Percentiles rank a stretch among this genome's conserved stretches.
These are phyloP conservation scores for Globisporangium acanthophoron DNA, from an alignment of 352 stramenopile genomes.

Conservation along the genomic window DNA sequence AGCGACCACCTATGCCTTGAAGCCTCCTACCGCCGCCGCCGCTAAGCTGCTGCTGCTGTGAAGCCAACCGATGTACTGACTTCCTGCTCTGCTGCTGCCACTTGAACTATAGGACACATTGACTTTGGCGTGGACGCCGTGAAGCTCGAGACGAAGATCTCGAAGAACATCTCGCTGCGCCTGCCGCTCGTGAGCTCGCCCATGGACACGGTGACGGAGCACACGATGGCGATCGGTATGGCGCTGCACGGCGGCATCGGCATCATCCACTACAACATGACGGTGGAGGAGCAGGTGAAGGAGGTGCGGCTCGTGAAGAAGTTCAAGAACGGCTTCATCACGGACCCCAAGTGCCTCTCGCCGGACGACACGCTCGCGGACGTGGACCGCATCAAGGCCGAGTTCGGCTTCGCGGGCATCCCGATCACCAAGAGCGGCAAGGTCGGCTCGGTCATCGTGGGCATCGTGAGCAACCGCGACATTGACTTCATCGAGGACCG, in stretches of 20 bases:
- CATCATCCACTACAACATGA: constrained; percentile 99
- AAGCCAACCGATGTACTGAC: not conserved
- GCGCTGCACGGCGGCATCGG: constrained; percentile 98
- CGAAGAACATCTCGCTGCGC: constrained; percentile 94
- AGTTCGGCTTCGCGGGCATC: constrained; percentile 98
- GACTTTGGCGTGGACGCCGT: constrained; percentile 92
- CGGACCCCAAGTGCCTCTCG: constrained; percentile 95
- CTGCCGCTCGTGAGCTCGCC: constrained; percentile 96
- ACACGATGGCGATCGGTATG: constrained; percentile 99
- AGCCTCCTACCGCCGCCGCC: too few relatives aligned
- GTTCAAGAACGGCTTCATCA: constrained; percentile 99
- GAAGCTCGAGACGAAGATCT: constrained; percentile 92
- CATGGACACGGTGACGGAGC: constrained; percentile 99
- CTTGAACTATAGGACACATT: constrained; percentile 76
- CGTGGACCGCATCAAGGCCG: constrained; percentile 93
- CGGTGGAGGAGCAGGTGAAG: constrained; percentile 95
- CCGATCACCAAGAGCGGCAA: constrained; percentile 98
- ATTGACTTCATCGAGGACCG: constrained; percentile 98
- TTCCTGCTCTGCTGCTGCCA: not conserved
- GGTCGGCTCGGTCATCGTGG: constrained; percentile 96
- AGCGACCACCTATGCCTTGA: not conserved
- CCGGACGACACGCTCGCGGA: constrained; percentile 95
- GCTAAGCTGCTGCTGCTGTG: too few relatives aligned
- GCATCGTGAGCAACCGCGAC: constrained; percentile 99
- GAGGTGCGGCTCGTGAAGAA: constrained; percentile 96